phyloP scores from a whole-genome alignment of 2,329 filamentous ascomycete genomes.

The Venturia oleaginea region DNA sequence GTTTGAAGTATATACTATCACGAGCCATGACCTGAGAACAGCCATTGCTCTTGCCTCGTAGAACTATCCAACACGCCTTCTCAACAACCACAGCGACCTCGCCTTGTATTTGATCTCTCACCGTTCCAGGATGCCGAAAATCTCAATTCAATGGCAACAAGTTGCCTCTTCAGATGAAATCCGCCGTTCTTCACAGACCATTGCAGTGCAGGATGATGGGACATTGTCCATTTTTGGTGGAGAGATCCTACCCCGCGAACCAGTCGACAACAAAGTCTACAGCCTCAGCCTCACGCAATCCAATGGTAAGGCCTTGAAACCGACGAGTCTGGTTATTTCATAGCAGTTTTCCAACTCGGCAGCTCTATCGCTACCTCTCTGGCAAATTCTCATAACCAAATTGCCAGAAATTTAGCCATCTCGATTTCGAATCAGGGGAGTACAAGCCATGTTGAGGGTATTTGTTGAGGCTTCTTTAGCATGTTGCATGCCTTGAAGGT shows the following conservation, averaged over 20 bases:
- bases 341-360: too few relatives aligned
- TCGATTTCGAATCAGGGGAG: too few relatives aligned
- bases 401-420: too few relatives aligned
- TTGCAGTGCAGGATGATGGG: slow-evolving; percentile 48
- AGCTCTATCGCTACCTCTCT: too few relatives aligned
- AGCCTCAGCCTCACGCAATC: slow-evolving; percentile 42
- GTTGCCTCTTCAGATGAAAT: slow-evolving; percentile 31
- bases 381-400: too few relatives aligned
- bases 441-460: too few relatives aligned
- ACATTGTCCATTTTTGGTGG: slow-evolving; percentile 69
- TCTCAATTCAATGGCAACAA: slow-evolving; percentile 6
- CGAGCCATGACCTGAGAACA: too few relatives aligned
- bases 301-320: slow-evolving; percentile 10
- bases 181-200: slow-evolving; percentile 64
- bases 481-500: not conserved
- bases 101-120: not conserved
- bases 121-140: not conserved
- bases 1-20: too few relatives aligned
- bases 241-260: slow-evolving; percentile 56
- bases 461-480: too few relatives aligned
- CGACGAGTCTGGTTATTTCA: too few relatives aligned
- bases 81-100: not conserved
- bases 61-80: too few relatives aligned
- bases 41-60: too few relatives aligned
- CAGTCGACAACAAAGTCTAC: slow-evolving; percentile 65